Evolutionary conservation across 306 rosid genomes (phyloP), one percentile per base, ranked within the genome.

Genomic region (Begonia masoniana): DNA sequence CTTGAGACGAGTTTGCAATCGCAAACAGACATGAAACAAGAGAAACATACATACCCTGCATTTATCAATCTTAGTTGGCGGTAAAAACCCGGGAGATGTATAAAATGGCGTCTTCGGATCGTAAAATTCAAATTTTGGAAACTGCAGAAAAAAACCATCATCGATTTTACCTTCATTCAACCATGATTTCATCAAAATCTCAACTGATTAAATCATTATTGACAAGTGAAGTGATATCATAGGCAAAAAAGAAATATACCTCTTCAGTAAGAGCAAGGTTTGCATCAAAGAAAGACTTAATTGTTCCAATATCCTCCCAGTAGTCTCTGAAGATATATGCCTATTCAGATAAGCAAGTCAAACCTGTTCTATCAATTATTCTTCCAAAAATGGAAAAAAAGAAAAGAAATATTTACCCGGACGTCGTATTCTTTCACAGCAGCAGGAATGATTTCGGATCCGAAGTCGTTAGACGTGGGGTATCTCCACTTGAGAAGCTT

Each of bases 271-370:
- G 95, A 57, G 97, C 97, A 74, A 85, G 53, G 80, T 80, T 89
- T 59, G 95, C 97, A 50, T 82, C 82, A 15, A 67, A 82, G 61
- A 85, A 85, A 43, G 91, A 70, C 74, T 71, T 73, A 58, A 89
- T 85, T 41, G 83, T 80, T 71, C 97, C 97, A 62, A 89, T 82
- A 56, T 89, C 97, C 63, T 89, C 95, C 97, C 97, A 89, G 63
- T 89, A 89, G 65, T 85, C 97, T 70, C 81, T 68, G 53, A 82
- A 89, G 23, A 85, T 56, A 55, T 60, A 89, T 2, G 87, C 76
- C 97, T 89, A 77, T 51, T 43, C 62, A 62, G 11, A 56, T n/a
- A 47, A 51, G 15, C 10, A 60, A 53, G 39, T 52, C 16, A 51
- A 17, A 45, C 39, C 5, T 31, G 3, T 31, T 31, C 39, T 5